Conservation (phyloP, 164 flowering plant species). For the Tetracentron sinense region DNA sequence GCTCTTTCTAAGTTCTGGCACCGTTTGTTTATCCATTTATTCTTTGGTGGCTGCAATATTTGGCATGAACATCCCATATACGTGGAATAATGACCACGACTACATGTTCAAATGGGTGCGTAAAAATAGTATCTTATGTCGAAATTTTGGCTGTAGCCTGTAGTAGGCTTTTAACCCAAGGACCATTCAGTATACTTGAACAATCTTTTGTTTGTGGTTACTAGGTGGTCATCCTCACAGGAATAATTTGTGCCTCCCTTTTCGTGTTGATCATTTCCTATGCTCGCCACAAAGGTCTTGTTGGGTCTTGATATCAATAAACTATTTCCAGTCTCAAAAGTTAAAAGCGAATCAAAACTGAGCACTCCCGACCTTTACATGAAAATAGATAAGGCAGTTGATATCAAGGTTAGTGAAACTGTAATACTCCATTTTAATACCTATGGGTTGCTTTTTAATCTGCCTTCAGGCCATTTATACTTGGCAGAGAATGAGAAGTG, state of each 20-base stretch:
- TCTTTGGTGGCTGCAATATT: slow-evolving; percentile 84
- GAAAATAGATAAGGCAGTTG: slow-evolving; percentile 3
- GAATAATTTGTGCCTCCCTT: slow-evolving; percentile 29
- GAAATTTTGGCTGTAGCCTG: not conserved
- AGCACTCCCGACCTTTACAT: slow-evolving; percentile 1
- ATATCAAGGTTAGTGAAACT: slow-evolving; percentile 8
- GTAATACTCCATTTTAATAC: not conserved
- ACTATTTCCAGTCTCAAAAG: not conserved
- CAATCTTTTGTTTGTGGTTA: slow-evolving; percentile 5
- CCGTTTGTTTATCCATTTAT: slow-evolving; percentile 71
- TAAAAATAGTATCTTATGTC: not conserved
- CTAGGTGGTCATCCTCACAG: slow-evolving; percentile 58
- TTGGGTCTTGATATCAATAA: slow-evolving; percentile 40
- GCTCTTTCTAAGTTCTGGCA: slow-evolving; percentile 85
- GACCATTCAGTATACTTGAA: not conserved
- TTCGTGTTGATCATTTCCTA: slow-evolving; percentile 41
- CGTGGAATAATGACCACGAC: slow-evolving; percentile 72
- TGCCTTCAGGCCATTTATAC: too few species aligned
- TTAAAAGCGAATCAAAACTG: not conserved
- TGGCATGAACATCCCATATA: slow-evolving; percentile 90
- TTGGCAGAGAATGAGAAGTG: too few species aligned
- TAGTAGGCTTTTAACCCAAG: not conserved
- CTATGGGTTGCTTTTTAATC: too few species aligned
- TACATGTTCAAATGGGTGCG: slow-evolving; percentile 89
- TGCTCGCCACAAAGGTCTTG: slow-evolving; percentile 61